phyloP scores from a whole-genome alignment of 1,284 basidiomycete genomes.

The Tylopilus sp. region DNA sequence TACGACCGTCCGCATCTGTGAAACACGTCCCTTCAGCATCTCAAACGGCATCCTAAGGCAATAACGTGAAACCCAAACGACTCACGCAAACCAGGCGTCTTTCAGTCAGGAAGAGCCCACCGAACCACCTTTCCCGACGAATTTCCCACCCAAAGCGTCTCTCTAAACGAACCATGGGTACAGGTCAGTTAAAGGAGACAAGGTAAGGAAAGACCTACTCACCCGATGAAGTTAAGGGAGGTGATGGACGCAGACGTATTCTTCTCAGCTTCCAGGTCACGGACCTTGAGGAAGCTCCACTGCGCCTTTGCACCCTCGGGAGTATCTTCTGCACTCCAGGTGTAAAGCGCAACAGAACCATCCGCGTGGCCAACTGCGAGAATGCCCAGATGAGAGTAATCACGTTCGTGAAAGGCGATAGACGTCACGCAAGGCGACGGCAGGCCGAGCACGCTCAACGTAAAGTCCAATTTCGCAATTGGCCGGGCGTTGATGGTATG shows the following conservation, averaged over 20 bases:
- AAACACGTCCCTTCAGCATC: background rate
- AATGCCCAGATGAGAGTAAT: slow-evolving; percentile 67
- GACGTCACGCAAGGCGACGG: slow-evolving; percentile 53
- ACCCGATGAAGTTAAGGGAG: slow-evolving; percentile 69
- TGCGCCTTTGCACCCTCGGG: slow-evolving; percentile 55
- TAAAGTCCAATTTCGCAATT: slow-evolving; percentile 64
- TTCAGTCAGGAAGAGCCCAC: slow-evolving; percentile 24
- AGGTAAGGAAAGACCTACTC: slow-evolving; percentile 19
- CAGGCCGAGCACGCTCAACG: slow-evolving; percentile 37
- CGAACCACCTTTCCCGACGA: slow-evolving; percentile 23
- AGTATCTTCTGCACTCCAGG: slow-evolving; percentile 74
- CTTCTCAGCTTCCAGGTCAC: slow-evolving; percentile 52
- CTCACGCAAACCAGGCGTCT: background rate
- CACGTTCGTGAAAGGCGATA: slow-evolving; percentile 77
- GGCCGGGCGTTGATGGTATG: slow-evolving; percentile 81
- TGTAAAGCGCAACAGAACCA: slow-evolving; percentile 63
- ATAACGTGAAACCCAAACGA: background rate
- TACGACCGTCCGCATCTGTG: background rate
- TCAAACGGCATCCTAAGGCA: background rate
- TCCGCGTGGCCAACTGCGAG: slow-evolving; percentile 67
- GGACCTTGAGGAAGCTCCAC: slow-evolving; percentile 70
- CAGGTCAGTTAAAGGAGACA: background rate
- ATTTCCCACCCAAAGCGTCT: slow-evolving; percentile 28
- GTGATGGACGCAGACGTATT: slow-evolving; percentile 49
- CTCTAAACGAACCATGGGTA: slow-evolving; percentile 7